These are phyloP conservation scores for Trichophyton schoenleinii DNA, from an alignment of 2,329 filamentous ascomycete species.

Conservation along the genomic window DNA sequence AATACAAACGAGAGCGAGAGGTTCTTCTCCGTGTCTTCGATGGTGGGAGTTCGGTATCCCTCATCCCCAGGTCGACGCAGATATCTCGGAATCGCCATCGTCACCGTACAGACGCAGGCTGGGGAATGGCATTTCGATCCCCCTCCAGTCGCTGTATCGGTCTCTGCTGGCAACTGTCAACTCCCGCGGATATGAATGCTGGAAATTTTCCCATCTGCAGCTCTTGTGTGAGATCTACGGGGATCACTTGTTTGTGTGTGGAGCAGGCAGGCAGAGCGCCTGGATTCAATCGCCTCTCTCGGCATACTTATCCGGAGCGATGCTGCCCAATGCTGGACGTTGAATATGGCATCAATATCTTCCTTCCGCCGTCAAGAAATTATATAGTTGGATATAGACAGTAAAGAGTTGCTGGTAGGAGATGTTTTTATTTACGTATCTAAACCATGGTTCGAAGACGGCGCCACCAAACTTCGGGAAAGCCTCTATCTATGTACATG, in stretches of 20 bases:
- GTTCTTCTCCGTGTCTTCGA: conserved; percentile 30
- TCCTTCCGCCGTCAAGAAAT: not conserved
- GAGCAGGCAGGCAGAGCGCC: not conserved
- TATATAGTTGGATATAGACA: not conserved
- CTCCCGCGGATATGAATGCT: not conserved
- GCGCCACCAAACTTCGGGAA: not conserved
- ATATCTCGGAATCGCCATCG: conserved; percentile 19
- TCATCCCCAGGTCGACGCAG: conserved; percentile 30
- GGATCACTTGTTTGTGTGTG: not conserved
- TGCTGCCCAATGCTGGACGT: not conserved
- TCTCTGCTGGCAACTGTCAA: not conserved
- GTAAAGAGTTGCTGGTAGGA: not conserved
- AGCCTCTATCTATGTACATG: not conserved
- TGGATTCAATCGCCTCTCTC: not conserved
- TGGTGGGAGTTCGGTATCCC: conserved; percentile 34
- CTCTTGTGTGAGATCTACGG: not conserved
- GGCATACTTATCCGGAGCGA: not conserved
- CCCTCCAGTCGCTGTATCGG: not conserved
- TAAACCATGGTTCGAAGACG: not conserved
- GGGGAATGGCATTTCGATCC: not conserved
- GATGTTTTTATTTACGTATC: not conserved
- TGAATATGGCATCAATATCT: not conserved
- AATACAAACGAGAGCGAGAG: conserved; percentile 5
- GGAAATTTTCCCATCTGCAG: not conserved
- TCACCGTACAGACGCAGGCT: not conserved